Evolutionary conservation across 2,329 filamentous ascomycete genomes (phyloP), one percentile per base, ranked within the genome.

Genomic region (Fusarium chlamydosporum): DNA sequence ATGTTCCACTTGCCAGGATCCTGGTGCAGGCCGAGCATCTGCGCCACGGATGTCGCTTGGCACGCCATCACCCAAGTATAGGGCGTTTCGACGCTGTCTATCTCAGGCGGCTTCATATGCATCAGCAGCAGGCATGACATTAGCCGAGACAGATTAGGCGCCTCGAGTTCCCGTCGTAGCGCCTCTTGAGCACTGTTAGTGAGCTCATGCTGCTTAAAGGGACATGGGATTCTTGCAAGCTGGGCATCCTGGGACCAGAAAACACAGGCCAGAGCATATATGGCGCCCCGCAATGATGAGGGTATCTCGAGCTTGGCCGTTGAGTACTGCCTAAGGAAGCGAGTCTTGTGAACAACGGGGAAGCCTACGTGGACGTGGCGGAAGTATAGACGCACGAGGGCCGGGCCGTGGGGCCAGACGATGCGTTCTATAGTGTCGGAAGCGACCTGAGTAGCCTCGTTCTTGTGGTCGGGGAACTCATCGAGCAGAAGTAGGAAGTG

Each of bases 401-500:
- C 74, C 35, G 80, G 77, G 0, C 79, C 80, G 62, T 82, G 77
- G 6, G 78, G 79, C 60, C 75, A 77, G 3, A 83, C 81, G 29
- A 79, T 77, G 10, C 69, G 70, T 69, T 84, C 83, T 41, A 84
- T 83, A 10, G 72, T 73, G 15, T 81, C 76, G 0, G 83, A 84
- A 7, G 81, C 78, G 15, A 71, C 65, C 33, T 76, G 52, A 56
- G 80, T 79, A 20, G 78, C 79, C 7, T 72, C 61, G 40, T 82
- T 77, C 62, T 80, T 82, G 50, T 81, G 77, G 7, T 79, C 78
- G n/a, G 82, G 80, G 54, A 84, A 84, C 56, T 78, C 79, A 53
- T 84, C 79, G 38, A 80, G 77, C 6, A 84, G 65, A 12, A 84
- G 75, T 3, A 80, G 77, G 47, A 85, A 85, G 68, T 85, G 82